Percentiles rank a stretch among this genome's conserved stretches.
phyloP scores from a whole-genome alignment of 1,284 basidiomycete genomes.

The Ceratorhiza oryzae-sativae region DNA sequence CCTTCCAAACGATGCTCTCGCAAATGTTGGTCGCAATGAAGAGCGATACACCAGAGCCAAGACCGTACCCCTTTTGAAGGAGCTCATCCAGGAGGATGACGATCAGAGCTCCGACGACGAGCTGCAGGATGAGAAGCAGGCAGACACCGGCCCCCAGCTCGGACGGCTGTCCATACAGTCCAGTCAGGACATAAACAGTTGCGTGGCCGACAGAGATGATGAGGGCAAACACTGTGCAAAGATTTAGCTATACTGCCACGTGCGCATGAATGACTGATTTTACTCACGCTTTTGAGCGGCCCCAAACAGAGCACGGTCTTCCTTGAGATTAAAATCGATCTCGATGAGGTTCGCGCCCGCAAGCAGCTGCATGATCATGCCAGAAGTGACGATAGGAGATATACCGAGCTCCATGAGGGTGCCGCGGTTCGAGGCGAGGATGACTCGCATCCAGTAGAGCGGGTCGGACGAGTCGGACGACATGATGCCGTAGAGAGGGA shows the following conservation, averaged over 20 bases:
- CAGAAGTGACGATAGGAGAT: constrained; percentile 94
- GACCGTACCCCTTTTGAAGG: constrained; percentile 98
- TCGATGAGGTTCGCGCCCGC: constrained; percentile 98
- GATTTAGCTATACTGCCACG: constrained; percentile 34
- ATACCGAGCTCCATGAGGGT: constrained; percentile 99
- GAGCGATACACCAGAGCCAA: constrained; percentile 97
- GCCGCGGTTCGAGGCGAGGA: constrained; percentile 96
- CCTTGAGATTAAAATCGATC: constrained; percentile 96
- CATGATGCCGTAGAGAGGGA: constrained; percentile 97
- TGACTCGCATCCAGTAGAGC: constrained; percentile 99
- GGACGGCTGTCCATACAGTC: constrained; percentile 92
- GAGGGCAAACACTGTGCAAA: constrained; percentile 80
- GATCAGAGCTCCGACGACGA: constrained; percentile 92
- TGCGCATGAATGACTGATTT: constrained; percentile 1
- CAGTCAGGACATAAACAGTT: constrained; percentile 96
- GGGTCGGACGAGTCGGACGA: constrained; percentile 98
- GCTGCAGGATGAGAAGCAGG: constrained; percentile 92
- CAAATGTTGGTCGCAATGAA: constrained; percentile 99
- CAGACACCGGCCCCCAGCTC: constrained; percentile 98
- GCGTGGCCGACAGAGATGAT: constrained; percentile 97
- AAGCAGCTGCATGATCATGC: constrained; percentile 99
- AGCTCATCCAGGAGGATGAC: constrained; percentile 99
- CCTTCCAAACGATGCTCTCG: constrained; percentile 99
- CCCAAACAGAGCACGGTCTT: constrained; percentile 94
- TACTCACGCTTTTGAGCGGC: constrained; percentile 96